Conservation (phyloP, 805 yeast genomes). For the Wickerhamomyces queroliae region DNA sequence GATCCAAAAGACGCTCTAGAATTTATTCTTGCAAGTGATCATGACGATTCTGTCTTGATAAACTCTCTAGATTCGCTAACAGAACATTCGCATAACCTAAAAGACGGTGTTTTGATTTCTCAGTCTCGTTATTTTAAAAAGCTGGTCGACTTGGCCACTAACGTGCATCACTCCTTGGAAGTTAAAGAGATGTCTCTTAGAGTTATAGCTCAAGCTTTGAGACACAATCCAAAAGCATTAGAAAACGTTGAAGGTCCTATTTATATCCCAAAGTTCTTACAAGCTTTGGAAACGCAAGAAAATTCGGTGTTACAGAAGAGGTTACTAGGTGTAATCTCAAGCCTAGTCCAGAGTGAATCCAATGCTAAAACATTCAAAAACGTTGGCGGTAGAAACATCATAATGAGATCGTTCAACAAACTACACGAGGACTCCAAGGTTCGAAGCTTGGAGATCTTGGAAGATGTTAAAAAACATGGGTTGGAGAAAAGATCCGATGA, state of each 20-base stretch:
- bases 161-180: slow-evolving; percentile 11
- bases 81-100: slow-evolving; percentile 64
- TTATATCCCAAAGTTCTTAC: slow-evolving; percentile 7
- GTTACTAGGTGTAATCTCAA: slow-evolving; percentile 45
- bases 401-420: slow-evolving; percentile 20
- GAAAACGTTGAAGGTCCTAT: slow-evolving; percentile 25
- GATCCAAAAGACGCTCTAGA: slow-evolving; percentile 18
- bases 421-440: slow-evolving; percentile 24
- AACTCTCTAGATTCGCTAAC: slow-evolving; percentile 32
- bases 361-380: slow-evolving; percentile 24
- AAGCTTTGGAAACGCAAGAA: slow-evolving; percentile 7
- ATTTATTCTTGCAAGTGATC: slow-evolving; percentile 4
- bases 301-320: slow-evolving; percentile 38
- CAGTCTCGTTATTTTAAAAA: slow-evolving; percentile 25
- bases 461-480: slow-evolving; percentile 29
- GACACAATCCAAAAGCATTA: slow-evolving; percentile 68
- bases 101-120: slow-evolving; percentile 49
- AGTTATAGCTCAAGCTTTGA: slow-evolving; percentile 57
- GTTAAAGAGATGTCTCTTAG: slow-evolving; percentile 50
- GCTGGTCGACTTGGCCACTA: slow-evolving; percentile 23
- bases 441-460: slow-evolving; percentile 40
- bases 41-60: slow-evolving; percentile 8
- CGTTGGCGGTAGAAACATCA: slow-evolving; percentile 14
- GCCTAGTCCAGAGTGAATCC: slow-evolving; percentile 30
- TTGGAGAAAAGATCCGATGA: slow-evolving; percentile 7